A percentile compares a stretch with the other conserved stretches of the same genome.
Evolutionary conservation across 768 basidiomycete species (phyloP).

Genomic region (Strobilomyces confusus): DNA sequence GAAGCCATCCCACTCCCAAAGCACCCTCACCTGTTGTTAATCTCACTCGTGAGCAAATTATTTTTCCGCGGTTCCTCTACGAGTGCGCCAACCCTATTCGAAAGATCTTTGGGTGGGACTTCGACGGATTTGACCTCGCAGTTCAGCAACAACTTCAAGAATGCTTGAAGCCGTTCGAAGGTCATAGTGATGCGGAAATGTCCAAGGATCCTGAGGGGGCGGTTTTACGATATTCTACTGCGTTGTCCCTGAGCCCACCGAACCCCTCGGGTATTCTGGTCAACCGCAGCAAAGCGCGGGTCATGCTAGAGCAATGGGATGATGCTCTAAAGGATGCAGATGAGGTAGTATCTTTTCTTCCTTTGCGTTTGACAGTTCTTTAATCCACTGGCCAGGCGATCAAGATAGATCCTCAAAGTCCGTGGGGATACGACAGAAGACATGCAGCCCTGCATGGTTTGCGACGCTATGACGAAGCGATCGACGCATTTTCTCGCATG

Average conservation of each 20-base stretch:
- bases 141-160: not conserved
- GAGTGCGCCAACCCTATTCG: not conserved
- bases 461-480: not conserved
- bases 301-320: not conserved
- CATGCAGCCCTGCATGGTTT: not conserved
- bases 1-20: not conserved
- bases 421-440: not conserved
- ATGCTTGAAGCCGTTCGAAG: not conserved
- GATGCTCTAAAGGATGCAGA: not conserved
- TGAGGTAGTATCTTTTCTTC: not conserved
- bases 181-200: not conserved
- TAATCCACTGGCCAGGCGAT: too few relatives aligned
- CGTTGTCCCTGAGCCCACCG: slow-evolving; percentile 2
- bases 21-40: not conserved
- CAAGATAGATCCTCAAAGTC: not conserved
- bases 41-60: slow-evolving; percentile 5
- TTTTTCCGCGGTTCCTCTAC: not conserved
- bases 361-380: too few relatives aligned
- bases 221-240: slow-evolving; percentile 1
- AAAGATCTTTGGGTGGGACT: slow-evolving; percentile 9
- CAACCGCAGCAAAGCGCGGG: slow-evolving; percentile 4
- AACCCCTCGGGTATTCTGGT: not conserved
- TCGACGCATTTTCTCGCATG: not conserved
- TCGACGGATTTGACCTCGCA: not conserved
- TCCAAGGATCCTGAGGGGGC: not conserved